Evolutionary conservation across 495 filamentous ascomycete species (phyloP).

Genomic region (Lasiosphaeria hispida): DNA sequence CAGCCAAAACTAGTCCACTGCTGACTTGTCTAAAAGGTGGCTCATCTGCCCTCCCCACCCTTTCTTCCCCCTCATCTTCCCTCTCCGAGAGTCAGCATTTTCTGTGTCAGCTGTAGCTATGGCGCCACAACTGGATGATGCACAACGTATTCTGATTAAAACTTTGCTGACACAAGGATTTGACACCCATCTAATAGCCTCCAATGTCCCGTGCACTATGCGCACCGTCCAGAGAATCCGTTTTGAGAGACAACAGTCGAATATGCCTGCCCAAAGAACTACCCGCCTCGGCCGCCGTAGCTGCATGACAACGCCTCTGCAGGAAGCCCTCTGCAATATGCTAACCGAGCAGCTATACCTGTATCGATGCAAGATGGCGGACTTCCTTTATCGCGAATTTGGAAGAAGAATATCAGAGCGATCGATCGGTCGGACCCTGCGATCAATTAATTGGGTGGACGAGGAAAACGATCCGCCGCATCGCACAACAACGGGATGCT

Average conservation of each 20-base stretch:
- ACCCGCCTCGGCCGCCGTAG: constrained; percentile 21
- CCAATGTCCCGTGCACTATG: constrained; percentile 17
- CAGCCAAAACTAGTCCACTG: neutral
- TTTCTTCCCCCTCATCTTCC: constrained; percentile 13
- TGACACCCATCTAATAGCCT: constrained; percentile 27
- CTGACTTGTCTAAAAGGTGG: neutral
- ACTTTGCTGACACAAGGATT: constrained; percentile 27
- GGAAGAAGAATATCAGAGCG: neutral
- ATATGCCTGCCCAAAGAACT: constrained; percentile 19
- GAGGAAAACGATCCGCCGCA: neutral
- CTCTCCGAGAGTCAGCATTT: constrained; percentile 19
- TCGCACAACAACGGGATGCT: neutral
- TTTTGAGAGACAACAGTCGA: constrained; percentile 19
- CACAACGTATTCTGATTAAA: constrained; percentile 23
- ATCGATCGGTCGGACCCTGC: neutral
- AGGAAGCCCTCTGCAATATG: neutral
- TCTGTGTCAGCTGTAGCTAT: constrained; percentile 20
- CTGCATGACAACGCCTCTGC: constrained; percentile 16
- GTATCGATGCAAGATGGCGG: constrained; percentile 1
- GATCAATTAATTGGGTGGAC: neutral
- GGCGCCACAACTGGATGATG: constrained; percentile 16
- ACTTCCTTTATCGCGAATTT: neutral
- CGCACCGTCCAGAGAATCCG: constrained; percentile 28
- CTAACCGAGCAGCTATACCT: neutral
- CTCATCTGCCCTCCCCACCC: neutral